Percentiles rank a stretch among this genome's conserved stretches.
Conservation (phyloP, 257 asterid species). For the Solanum virginianum region DNA sequence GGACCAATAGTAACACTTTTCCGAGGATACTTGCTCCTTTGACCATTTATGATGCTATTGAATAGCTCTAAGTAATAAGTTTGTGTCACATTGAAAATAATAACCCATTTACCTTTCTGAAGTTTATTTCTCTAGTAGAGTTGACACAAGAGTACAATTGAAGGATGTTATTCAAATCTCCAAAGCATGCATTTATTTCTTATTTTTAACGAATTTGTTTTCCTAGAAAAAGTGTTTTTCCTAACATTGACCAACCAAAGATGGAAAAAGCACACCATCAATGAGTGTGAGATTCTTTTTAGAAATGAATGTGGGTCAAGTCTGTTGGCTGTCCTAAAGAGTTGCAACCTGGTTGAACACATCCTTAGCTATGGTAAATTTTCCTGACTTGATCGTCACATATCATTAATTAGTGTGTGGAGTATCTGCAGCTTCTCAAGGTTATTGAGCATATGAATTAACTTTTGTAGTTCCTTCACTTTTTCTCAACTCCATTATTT, state of each 20-base stretch:
- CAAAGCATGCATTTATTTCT: neutral
- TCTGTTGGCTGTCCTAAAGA: neutral
- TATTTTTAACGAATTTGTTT: neutral
- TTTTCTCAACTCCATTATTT: neutral
- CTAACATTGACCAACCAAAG: neutral
- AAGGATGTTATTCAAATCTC: neutral
- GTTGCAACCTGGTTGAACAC: neutral
- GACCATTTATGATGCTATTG: neutral
- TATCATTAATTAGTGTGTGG: neutral
- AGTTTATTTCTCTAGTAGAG: neutral
- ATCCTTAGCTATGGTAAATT: neutral
- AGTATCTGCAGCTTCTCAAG: neutral
- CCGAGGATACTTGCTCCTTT: neutral
- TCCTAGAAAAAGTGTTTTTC: neutral
- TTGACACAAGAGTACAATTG: neutral
- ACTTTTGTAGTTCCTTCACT: neutral
- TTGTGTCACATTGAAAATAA: neutral
- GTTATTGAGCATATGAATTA: neutral
- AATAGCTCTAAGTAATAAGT: neutral
- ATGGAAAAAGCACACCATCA: neutral
- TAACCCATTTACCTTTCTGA: neutral
- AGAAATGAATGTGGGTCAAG: neutral
- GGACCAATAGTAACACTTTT: neutral
- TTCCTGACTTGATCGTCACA: neutral
- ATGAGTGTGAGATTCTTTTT: neutral